phyloP scores from a whole-genome alignment of 2,329 filamentous ascomycete genomes.

The Rhinocladiella mackenziei region DNA sequence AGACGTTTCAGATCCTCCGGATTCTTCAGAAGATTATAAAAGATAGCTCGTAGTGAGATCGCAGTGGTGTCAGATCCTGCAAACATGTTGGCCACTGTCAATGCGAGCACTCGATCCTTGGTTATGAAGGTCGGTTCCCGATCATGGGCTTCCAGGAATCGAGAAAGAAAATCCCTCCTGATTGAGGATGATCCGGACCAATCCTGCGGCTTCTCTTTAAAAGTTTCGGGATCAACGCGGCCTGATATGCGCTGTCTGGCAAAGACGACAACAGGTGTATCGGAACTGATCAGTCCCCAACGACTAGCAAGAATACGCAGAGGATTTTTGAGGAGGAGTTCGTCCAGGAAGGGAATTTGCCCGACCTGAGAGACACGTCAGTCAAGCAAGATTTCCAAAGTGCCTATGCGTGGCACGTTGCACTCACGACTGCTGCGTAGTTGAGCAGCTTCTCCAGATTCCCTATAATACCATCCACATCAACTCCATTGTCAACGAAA shows the following conservation, averaged over 20 bases:
- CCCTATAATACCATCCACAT: conserved; percentile 36
- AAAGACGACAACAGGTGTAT: conserved; percentile 14
- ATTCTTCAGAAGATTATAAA: conserved; percentile 15
- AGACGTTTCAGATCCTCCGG: conserved; percentile 7
- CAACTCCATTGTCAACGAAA: conserved; percentile 33
- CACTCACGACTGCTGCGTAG: conserved; percentile 23
- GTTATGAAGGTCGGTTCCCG: no score
- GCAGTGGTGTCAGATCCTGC: conserved; percentile 16
- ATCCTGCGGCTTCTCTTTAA: no score
- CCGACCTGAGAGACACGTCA: conserved; percentile 24
- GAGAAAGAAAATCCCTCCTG: conserved; percentile 29
- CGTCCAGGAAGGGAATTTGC: conserved; percentile 36
- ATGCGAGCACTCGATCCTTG: background rate
- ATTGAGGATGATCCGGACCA: background rate
- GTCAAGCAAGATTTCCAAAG: background rate
- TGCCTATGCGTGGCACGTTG: background rate
- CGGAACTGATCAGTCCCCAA: conserved; percentile 11
- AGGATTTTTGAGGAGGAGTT: conserved; percentile 21
- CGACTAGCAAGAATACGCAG: conserved; percentile 14
- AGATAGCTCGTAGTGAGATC: conserved; percentile 9
- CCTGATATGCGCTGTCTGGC: conserved; percentile 13
- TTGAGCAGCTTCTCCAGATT: conserved; percentile 32
- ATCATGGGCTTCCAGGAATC: conserved; percentile 34
- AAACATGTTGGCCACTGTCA: conserved; percentile 6
- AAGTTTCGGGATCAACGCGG: no score